Percentiles rank a stretch among this genome's conserved stretches.
Evolutionary conservation across 148 eudicot species (phyloP).

Genomic region (Dianthus caryophyllus): DNA sequence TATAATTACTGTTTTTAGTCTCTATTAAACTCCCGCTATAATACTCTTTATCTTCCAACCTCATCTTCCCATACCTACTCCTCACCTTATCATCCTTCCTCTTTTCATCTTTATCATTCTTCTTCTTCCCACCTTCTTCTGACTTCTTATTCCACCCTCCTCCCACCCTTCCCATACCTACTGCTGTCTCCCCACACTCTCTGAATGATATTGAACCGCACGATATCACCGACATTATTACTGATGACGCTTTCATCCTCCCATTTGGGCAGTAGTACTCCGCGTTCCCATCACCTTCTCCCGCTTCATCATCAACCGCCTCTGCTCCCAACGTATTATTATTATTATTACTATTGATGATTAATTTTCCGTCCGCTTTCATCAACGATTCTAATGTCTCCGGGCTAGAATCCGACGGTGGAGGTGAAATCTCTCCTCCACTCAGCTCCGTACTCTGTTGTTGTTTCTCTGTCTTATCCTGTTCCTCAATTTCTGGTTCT

Average conservation of each 20-base stretch:
- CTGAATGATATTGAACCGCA: slow-evolving; percentile 80
- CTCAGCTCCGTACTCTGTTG: slow-evolving; percentile 40
- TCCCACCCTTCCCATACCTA: slow-evolving; percentile 52
- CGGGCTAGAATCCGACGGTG: slow-evolving; percentile 95
- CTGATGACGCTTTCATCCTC: slow-evolving; percentile 58
- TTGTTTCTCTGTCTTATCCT: slow-evolving; percentile 10
- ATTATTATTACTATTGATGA: slow-evolving; percentile 9
- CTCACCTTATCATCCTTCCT: slow-evolving; percentile 20
- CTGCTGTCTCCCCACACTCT: slow-evolving; percentile 53
- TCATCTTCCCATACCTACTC: slow-evolving; percentile 32
- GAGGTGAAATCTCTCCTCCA: slow-evolving; percentile 78
- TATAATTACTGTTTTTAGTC: slow-evolving; percentile 23
- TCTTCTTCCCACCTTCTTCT: too few species aligned
- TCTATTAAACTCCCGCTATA: slow-evolving; percentile 38
- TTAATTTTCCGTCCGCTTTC: slow-evolving; percentile 60
- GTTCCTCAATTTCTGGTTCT: slow-evolving; percentile 13
- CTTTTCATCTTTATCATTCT: slow-evolving; percentile 20
- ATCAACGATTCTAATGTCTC: slow-evolving; percentile 76
- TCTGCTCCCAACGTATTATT: slow-evolving; percentile 1
- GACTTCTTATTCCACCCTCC: slow-evolving; percentile 56
- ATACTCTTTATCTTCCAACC: slow-evolving; percentile 46
- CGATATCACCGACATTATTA: slow-evolving; percentile 68
- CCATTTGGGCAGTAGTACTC: slow-evolving; percentile 41
- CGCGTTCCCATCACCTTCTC: slow-evolving; percentile 27
- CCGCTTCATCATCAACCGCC: slow-evolving; percentile 6